Base-by-base conservation (phyloP, 129 eudicot species). In the Lactuca sativa region DNA sequence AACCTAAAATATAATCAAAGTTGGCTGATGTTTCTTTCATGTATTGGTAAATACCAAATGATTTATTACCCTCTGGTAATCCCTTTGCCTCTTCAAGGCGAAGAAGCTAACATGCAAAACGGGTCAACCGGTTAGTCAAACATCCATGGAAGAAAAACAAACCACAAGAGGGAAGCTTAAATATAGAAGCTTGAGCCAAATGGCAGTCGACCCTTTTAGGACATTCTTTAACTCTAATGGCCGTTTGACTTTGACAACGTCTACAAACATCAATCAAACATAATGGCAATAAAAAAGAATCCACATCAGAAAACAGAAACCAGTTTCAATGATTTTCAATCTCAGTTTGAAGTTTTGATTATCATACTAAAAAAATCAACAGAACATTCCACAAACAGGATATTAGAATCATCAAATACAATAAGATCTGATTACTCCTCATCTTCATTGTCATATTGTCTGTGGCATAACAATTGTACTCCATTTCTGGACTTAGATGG, bases 151-250 rank as follows among this genome's bases (percentile, higher is more conserved):
- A 74, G 66, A 43, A 74, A 66, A 66, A 74, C 31, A 56, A 66
- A 74, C 38, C 52, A 74, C 67, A 65, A 56, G 64, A 64, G 36
- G 66, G 33, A 56, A 71, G 48, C 57, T 59, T 48, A 34, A 62
- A 40, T 53, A 56, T 7, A 64, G 15, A 48, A 41, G 64, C 33
- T 70, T 70, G 34, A 70, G 74, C 80, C 80, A 75, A 68, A 75
- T 75, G 80, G 74, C 74, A 73, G 63, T 51, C 6, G 52, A 47
- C 15, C 30, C 9, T 53, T 53, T 53, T 5, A 62, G 33, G 33
- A 9, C 6, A 62, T 62, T 47, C 49, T 66, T 13, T 16, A 57
- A 48, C 7, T 66, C 67, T 41, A 75, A 47, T 67, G 69, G 9
- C 7, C 37, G 36, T 48, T 66, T 66, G 67, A 75, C 67, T 67